Evolutionary conservation across 2,329 filamentous ascomycete species (phyloP).

Genomic region (Fusarium foetens): DNA sequence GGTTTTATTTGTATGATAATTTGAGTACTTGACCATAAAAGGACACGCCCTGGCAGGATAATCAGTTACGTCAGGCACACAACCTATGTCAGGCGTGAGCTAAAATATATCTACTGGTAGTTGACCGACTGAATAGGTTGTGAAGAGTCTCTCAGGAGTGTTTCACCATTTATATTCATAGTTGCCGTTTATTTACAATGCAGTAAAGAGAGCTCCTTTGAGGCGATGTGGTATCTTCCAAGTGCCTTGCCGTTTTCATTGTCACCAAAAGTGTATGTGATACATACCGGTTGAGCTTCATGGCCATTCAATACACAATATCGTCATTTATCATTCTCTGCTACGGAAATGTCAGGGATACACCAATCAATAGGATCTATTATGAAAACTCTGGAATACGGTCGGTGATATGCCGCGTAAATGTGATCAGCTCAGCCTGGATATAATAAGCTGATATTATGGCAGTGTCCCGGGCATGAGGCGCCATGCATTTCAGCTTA

Average conservation of each 20-base stretch:
- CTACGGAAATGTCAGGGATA: neutral
- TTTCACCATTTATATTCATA: neutral
- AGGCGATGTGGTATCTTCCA: neutral
- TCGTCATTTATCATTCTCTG: neutral
- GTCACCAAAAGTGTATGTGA: neutral
- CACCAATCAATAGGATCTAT: neutral
- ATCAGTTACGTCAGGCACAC: neutral
- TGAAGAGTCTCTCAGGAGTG: neutral
- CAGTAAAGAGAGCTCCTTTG: neutral
- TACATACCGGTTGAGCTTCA: neutral
- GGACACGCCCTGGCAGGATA: neutral
- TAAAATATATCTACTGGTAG: neutral
- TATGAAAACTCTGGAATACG: neutral
- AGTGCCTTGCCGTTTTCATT: neutral
- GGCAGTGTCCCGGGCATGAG: neutral
- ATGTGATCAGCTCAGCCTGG: neutral
- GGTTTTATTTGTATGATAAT: neutral
- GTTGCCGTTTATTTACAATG: neutral
- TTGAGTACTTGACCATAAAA: neutral
- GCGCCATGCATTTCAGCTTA: slow-evolving; percentile 21
- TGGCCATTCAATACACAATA: neutral
- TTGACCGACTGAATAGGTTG: neutral
- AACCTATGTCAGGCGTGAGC: neutral
- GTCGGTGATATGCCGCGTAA: neutral
- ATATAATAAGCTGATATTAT: slow-evolving; percentile 19